These are phyloP conservation scores for Ustilago esculenta DNA, from an alignment of 1,284 basidiomycete genomes.

Conservation along the genomic window DNA sequence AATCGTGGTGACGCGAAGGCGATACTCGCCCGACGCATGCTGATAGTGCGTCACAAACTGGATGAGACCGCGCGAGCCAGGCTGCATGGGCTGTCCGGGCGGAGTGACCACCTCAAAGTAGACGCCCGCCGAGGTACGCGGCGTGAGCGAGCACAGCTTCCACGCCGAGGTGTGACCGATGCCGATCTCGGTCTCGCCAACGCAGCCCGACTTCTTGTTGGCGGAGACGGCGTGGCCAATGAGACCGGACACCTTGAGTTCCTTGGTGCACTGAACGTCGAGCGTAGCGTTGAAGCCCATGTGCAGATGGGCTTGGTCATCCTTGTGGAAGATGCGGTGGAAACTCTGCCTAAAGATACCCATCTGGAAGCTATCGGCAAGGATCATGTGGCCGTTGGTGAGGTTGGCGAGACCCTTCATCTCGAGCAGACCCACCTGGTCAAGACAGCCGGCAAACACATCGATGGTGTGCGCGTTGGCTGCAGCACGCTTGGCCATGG, in stretches of 20 bases:
- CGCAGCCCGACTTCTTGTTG: slow-evolving; percentile 94
- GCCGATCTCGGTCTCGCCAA: slow-evolving; percentile 99
- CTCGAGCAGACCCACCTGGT: slow-evolving; percentile 96
- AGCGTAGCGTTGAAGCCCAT: slow-evolving; percentile 99
- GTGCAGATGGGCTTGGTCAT: slow-evolving; percentile 87
- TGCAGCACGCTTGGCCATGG: slow-evolving; percentile 89
- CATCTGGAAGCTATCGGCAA: slow-evolving; percentile 96
- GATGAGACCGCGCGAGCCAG: slow-evolving; percentile 91
- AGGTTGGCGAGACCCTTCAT: slow-evolving; percentile 96
- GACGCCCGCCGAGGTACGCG: slow-evolving; percentile 86
- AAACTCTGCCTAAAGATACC: slow-evolving; percentile 99
- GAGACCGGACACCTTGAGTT: slow-evolving; percentile 96
- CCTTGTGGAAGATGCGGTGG: slow-evolving; percentile 91
- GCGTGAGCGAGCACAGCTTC: slow-evolving; percentile 92
- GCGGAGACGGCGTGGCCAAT: slow-evolving; percentile 98
- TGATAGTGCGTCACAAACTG: slow-evolving; percentile 99
- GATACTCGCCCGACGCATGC: slow-evolving; percentile 91
- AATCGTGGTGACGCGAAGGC: slow-evolving; percentile 93
- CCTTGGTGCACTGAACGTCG: slow-evolving; percentile 98
- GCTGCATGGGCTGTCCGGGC: slow-evolving; percentile 91
- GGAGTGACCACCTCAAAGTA: slow-evolving; percentile 99
- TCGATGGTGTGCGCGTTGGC: slow-evolving; percentile 95
- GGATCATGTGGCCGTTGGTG: slow-evolving; percentile 94
- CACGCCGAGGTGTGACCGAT: slow-evolving; percentile 99
- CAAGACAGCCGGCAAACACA: slow-evolving; percentile 94